Base-by-base conservation (phyloP, 1,284 basidiomycete genomes). In the Papiliotrema laurentii region DNA sequence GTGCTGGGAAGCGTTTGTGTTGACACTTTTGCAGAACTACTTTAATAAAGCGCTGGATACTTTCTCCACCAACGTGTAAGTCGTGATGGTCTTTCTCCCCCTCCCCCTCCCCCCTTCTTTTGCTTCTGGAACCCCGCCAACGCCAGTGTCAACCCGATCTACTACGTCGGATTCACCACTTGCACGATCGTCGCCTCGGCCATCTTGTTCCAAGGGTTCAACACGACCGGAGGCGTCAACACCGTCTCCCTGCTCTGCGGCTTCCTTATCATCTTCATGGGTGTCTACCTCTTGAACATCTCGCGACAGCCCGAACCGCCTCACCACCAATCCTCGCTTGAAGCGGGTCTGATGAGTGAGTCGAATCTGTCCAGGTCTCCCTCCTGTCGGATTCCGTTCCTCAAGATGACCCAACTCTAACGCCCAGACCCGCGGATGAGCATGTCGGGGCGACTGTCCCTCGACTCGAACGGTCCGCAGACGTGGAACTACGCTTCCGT, bases 1-100 rank as follows among this genome's bases (percentile, higher is more conserved):
- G n/a, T 5, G 18, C n/a, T 11, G 19, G 14, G 6, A n/a, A 3
- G 18, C 5, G 6, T 10, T 21, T 24, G 43, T 3, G 14, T 33
- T 5, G 6, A 26, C 16, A 18, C 18, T 4, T 19, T 16, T 10
- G 19, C 49, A 74, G 72, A 94, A 97, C 76, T 98, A 96, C 78
- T 97, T 97, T 77, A 98, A 97, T 80, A 97, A 97, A 71, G 96
- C 94, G 0, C 80, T 98, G 46, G 94, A 97, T 69, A 89, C 86
- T 1, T 98, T 97, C 74, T 92, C 90, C 4, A 97, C 94, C 38
- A 98, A 97, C 68, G 89, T 97, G 89, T 92, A 79, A 61, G 90
- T 81, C 7, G 5, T 7, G n/a, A n/a, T n/a, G n/a, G n/a, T n/a
- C n/a, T n/a, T n/a, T n/a, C n/a, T n/a, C n/a, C n/a, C n/a, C n/a